These are phyloP conservation scores for Termitomyces heimii DNA, from an alignment of 768 basidiomycete species.

Conservation along the genomic window DNA sequence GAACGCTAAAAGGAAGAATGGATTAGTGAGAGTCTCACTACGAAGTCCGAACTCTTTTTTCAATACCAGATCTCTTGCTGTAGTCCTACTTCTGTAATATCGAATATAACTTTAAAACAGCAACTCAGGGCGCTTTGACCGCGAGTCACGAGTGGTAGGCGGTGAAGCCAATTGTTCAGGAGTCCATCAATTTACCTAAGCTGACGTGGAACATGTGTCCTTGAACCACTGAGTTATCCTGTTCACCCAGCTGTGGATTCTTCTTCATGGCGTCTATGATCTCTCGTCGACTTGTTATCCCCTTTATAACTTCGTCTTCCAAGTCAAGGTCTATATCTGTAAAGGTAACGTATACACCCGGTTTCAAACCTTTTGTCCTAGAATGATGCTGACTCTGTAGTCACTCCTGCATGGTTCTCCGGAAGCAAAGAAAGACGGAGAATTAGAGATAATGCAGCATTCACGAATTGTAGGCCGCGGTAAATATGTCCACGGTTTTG, in stretches of 20 bases:
- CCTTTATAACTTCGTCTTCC: conserved; percentile 18
- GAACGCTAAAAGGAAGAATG: conserved; percentile 88
- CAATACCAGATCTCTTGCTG: background rate
- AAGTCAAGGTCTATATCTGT: conserved; percentile 53
- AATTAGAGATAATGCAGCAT: conserved; percentile 73
- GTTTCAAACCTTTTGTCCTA: conserved; percentile 8
- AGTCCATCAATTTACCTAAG: conserved; percentile 1
- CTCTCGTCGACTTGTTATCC: conserved; percentile 21
- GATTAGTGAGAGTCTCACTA: conserved; percentile 44
- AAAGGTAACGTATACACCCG: conserved; percentile 37
- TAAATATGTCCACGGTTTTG: conserved; percentile 90
- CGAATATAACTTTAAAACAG: background rate
- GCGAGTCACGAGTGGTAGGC: background rate
- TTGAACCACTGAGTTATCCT: background rate
- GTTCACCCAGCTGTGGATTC: background rate
- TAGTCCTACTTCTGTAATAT: conserved; percentile 3
- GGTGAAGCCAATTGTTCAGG: background rate
- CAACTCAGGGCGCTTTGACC: background rate
- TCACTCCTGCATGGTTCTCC: conserved; percentile 90
- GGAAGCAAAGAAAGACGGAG: conserved; percentile 81
- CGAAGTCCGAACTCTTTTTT: background rate
- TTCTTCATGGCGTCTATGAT: conserved; percentile 25
- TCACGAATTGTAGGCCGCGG: conserved; percentile 86
- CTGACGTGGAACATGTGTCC: background rate
- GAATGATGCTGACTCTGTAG: conserved; percentile 33